These are phyloP conservation scores for Syzygium syzygioides DNA, from an alignment of 441 rosid species.

Conservation along the genomic window DNA sequence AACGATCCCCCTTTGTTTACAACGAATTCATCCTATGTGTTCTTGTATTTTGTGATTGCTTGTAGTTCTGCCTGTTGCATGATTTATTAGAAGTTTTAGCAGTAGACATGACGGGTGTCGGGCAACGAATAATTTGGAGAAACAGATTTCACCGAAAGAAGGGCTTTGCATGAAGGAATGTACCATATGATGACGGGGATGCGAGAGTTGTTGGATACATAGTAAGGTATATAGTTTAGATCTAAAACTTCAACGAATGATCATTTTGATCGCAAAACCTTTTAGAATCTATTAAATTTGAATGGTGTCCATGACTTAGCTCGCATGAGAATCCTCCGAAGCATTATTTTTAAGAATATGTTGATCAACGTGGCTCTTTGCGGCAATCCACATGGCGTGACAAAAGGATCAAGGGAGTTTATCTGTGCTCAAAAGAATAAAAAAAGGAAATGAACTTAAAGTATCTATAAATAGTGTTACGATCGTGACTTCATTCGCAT, in stretches of 20 bases:
- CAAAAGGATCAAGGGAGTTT: too few relatives aligned
- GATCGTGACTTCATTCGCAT: too few relatives aligned
- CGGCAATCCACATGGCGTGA: too few relatives aligned
- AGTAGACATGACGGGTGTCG: not conserved
- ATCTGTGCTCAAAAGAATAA: too few relatives aligned
- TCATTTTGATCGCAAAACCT: not conserved
- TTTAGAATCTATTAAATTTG: not conserved
- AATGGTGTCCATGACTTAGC: not conserved
- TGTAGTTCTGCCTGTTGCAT: not conserved
- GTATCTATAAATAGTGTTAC: too few relatives aligned
- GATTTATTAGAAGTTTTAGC: not conserved
- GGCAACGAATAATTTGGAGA: not conserved
- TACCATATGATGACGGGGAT: accelerated
- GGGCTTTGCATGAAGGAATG: not conserved
- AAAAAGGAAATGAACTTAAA: too few relatives aligned
- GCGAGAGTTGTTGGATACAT: not conserved
- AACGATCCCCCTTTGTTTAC: not conserved
- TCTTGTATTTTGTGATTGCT: not conserved
- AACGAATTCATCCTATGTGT: not conserved
- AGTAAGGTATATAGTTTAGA: not conserved
- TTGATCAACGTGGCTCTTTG: too few relatives aligned
- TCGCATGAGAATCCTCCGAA: not conserved
- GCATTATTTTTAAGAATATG: too few relatives aligned
- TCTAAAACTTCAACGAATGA: not conserved
- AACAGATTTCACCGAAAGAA: not conserved